phyloP scores from a whole-genome alignment of 148 eudicot genomes.

The Vaccinium myrtillus region DNA sequence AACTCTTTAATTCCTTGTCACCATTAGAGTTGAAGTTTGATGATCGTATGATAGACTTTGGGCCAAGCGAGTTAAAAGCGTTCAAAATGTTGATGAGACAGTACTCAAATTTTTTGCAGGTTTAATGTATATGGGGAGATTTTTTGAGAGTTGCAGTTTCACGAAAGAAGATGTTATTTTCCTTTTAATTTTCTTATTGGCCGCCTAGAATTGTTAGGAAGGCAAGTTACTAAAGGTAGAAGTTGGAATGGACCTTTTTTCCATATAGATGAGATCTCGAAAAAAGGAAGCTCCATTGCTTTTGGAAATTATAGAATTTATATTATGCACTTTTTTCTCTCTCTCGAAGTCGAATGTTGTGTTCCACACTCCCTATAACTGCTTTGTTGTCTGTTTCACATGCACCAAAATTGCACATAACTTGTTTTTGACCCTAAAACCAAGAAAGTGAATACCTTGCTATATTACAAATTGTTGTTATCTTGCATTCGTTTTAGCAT shows the following conservation, averaged over 20 bases:
- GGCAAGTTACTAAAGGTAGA: background rate
- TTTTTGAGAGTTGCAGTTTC: slow-evolving; percentile 1
- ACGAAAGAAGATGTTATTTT: background rate
- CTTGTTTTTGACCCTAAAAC: background rate
- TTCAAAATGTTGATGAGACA: slow-evolving; percentile 24
- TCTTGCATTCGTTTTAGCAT: background rate
- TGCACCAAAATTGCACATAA: background rate
- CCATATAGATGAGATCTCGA: background rate
- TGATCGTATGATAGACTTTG: slow-evolving; percentile 16
- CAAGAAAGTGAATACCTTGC: background rate
- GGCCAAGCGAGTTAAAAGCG: slow-evolving; percentile 20
- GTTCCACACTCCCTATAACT: background rate
- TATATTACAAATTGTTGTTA: background rate
- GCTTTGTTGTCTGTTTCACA: background rate
- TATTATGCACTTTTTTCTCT: background rate
- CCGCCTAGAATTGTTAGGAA: background rate
- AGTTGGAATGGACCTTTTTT: background rate
- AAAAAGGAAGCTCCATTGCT: background rate
- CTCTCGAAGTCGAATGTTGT: background rate
- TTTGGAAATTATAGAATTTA: background rate
- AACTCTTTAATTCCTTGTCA: slow-evolving; percentile 34
- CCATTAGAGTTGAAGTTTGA: slow-evolving; percentile 38
- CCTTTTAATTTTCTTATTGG: background rate
- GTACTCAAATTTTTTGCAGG: slow-evolving; percentile 23
- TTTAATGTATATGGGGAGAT: slow-evolving; percentile 13